Conservation (phyloP, 1,139 yeast species). For the Saccharomyces pastorianus region DNA sequence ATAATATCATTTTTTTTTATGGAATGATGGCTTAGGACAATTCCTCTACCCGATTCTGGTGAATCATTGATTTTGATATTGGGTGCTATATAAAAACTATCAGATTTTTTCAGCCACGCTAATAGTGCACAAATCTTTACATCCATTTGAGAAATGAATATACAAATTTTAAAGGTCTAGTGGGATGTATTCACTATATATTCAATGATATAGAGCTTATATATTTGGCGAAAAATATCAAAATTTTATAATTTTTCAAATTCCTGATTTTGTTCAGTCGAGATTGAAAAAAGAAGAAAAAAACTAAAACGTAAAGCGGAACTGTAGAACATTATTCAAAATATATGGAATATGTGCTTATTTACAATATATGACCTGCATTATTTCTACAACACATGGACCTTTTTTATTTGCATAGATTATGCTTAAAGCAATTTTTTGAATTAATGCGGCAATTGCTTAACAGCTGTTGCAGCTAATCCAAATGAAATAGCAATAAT, state of each 20-base stretch:
- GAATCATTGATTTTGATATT: constrained; percentile 31
- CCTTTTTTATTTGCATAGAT: background rate
- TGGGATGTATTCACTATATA: too few species aligned
- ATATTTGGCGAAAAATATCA: background rate
- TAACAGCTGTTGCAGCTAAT: constrained; percentile 16
- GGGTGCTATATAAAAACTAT: constrained; percentile 13
- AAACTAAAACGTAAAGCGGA: background rate
- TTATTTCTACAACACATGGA: background rate
- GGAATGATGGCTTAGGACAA: constrained; percentile 35
- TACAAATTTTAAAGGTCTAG: background rate
- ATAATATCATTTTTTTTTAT: constrained; percentile 40
- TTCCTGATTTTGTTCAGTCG: background rate
- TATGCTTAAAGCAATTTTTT: constrained; percentile 1
- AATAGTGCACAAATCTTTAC: constrained; percentile 10
- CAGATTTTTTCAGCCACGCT: constrained; percentile 21
- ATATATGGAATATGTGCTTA: background rate
- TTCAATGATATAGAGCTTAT: too few species aligned
- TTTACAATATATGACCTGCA: background rate
- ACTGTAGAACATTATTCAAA: background rate
- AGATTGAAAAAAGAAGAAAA: background rate
- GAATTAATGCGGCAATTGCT: constrained; percentile 2
- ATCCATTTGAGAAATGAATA: constrained; percentile 10
- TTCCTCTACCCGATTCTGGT: constrained; percentile 56
- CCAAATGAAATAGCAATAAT: constrained; percentile 17
- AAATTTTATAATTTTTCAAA: background rate